Percentiles rank a stretch among this genome's conserved stretches.
phyloP scores from a whole-genome alignment of 352 stramenopile genomes.

The Phytophthora lateralis region DNA sequence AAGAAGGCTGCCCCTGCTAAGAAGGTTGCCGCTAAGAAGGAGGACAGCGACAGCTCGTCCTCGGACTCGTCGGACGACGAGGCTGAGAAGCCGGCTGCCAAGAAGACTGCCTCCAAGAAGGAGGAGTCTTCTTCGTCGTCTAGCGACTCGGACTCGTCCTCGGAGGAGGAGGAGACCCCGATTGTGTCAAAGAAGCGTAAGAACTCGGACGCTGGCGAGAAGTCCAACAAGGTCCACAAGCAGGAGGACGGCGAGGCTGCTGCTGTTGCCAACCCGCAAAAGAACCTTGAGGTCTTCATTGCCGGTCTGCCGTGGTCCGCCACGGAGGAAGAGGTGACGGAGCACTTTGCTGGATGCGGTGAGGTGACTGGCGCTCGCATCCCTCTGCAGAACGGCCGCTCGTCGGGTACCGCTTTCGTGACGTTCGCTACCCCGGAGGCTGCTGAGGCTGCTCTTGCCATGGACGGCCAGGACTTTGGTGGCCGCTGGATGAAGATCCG shows the following conservation, averaged over 20 bases:
- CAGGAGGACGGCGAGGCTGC: constrained; percentile 68
- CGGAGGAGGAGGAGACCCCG: constrained; percentile 74
- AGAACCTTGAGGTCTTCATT: constrained; percentile 86
- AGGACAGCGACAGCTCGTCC: constrained; percentile 21
- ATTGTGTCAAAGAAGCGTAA: constrained; percentile 87
- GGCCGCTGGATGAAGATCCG: constrained; percentile 96
- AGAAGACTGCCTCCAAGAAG: constrained; percentile 45
- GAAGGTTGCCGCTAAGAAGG: constrained; percentile 66
- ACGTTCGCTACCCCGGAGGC: constrained; percentile 82
- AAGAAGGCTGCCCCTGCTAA: constrained; percentile 50
- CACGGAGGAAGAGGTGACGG: constrained; percentile 93
- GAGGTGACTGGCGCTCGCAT: constrained; percentile 86
- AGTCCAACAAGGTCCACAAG: constrained; percentile 80
- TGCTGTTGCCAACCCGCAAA: constrained; percentile 53
- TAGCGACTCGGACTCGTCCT: constrained; percentile 54
- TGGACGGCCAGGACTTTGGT: constrained; percentile 95
- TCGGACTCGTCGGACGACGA: constrained; percentile 58
- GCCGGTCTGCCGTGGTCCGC: constrained; percentile 95
- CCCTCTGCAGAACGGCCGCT: constrained; percentile 89
- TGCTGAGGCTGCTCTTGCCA: constrained; percentile 82
- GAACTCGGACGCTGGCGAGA: constrained; percentile 66
- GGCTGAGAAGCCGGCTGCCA: constrained; percentile 33
- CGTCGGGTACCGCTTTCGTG: constrained; percentile 96
- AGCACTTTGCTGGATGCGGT: constrained; percentile 95
- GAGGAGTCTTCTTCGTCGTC: constrained; percentile 42